Percentiles rank a stretch among this genome's conserved stretches.
Evolutionary conservation across 2,329 filamentous ascomycete species (phyloP).

Genomic region (Colletotrichum simmondsii): DNA sequence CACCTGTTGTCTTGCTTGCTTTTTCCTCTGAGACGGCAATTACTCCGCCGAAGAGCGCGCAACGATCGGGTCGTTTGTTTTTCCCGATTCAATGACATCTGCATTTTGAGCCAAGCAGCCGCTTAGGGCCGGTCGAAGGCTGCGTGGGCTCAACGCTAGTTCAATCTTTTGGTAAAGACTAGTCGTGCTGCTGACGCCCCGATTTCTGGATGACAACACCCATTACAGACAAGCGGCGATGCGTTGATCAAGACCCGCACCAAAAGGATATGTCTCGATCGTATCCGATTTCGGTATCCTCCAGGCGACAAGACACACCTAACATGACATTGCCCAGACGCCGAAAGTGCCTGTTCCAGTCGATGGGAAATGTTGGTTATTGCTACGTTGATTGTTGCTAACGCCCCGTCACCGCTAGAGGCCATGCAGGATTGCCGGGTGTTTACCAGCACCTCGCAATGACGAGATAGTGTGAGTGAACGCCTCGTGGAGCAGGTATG

Average conservation of each 20-base stretch:
- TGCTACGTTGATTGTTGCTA: background rate
- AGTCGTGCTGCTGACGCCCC: background rate
- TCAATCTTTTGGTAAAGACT: background rate
- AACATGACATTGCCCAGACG: background rate
- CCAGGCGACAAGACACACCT: background rate
- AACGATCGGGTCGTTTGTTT: constrained; percentile 1
- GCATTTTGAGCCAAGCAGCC: background rate
- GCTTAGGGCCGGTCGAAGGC: constrained; percentile 1
- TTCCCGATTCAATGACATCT: constrained; percentile 2
- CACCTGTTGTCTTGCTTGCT: constrained; percentile 14
- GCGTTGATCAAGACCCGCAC: background rate
- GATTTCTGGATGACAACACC: background rate
- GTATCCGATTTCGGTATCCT: background rate
- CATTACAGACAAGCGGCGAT: background rate
- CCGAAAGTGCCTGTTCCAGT: background rate
- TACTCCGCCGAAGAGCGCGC: constrained; percentile 11
- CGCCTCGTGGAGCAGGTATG: constrained; percentile 27
- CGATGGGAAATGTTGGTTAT: background rate
- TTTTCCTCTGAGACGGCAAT: constrained; percentile 2
- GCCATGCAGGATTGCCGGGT: background rate
- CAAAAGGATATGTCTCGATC: background rate
- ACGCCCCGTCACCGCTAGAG: background rate
- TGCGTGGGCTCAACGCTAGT: constrained; percentile 5
- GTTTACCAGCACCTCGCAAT: constrained; percentile 2
- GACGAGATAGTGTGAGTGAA: constrained; percentile 2